These are phyloP conservation scores for Leptomonas seymouri DNA, from an alignment of 208 protist species.

Conservation along the genomic window DNA sequence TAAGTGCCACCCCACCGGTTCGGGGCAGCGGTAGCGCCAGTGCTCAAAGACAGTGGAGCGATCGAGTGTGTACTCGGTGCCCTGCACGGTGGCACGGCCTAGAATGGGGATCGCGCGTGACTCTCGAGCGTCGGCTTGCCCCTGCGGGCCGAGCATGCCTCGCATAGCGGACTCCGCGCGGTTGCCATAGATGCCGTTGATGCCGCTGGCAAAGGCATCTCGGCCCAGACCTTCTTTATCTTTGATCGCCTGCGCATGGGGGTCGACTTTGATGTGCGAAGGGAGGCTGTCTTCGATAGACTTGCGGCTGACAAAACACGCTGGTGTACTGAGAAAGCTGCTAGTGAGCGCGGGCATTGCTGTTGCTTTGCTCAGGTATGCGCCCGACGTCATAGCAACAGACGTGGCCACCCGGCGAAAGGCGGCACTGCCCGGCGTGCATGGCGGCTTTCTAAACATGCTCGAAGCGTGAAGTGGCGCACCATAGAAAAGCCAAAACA, in stretches of 20 bases:
- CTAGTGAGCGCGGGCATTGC: not conserved
- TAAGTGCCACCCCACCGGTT: conserved; percentile 80
- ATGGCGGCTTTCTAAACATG: not conserved
- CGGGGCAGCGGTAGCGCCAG: conserved; percentile 70
- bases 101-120: conserved; percentile 82
- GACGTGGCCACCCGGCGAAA: not conserved
- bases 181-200: conserved; percentile 85
- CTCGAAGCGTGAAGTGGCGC: not conserved
- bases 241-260: conserved; percentile 15
- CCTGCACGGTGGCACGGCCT: conserved; percentile 68
- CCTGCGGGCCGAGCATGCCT: conserved; percentile 84
- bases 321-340: not conserved
- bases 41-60: conserved; percentile 88
- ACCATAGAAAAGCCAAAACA: not conserved
- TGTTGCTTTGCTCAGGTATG: not conserved
- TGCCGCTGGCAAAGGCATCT: conserved; percentile 48
- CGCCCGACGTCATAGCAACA: not conserved
- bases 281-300: conserved; percentile 46
- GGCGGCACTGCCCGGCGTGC: not conserved
- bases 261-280: conserved; percentile 43
- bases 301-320: conserved; percentile 23
- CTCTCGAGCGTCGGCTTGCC: conserved; percentile 75
- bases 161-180: conserved; percentile 76
- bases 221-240: conserved; percentile 28
- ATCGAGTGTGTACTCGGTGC: conserved; percentile 79